These are phyloP conservation scores for Zygotorulaspora chibaensis DNA, from an alignment of 805 yeast genomes.

Conservation along the genomic window DNA sequence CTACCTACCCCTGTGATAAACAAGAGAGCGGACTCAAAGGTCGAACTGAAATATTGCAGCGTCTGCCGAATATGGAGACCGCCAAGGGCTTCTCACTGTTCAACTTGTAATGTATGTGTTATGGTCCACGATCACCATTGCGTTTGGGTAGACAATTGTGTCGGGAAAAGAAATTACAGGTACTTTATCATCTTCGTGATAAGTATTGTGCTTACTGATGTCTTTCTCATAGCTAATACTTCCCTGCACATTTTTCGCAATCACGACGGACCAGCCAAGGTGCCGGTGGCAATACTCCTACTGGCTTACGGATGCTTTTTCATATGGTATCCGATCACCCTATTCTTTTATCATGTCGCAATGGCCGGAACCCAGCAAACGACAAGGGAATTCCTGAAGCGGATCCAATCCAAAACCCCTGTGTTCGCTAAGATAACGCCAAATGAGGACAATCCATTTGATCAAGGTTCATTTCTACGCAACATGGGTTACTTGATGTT, in stretches of 20 bases:
- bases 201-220: slow-evolving; percentile 33
- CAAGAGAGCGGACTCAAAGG: slow-evolving; percentile 29
- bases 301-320: slow-evolving; percentile 45
- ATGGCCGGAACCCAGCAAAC: slow-evolving; percentile 57
- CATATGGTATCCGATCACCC: slow-evolving; percentile 51
- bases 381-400: slow-evolving; percentile 65
- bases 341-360: slow-evolving; percentile 51
- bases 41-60: slow-evolving; percentile 57
- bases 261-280: slow-evolving; percentile 7
- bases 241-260: slow-evolving; percentile 23
- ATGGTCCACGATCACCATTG: slow-evolving; percentile 67
- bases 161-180: slow-evolving; percentile 68
- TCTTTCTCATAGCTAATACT: slow-evolving; percentile 24
- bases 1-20: slow-evolving; percentile 40
- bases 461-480: slow-evolving; percentile 26
- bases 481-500: slow-evolving; percentile 36
- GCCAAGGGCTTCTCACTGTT: slow-evolving; percentile 72
- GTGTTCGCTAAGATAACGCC: slow-evolving; percentile 23
- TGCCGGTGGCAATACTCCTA: slow-evolving; percentile 48
- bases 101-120: slow-evolving; percentile 62
- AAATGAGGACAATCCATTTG: slow-evolving; percentile 37
- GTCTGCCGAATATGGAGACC: slow-evolving; percentile 74
- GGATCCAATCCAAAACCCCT: slow-evolving; percentile 38
- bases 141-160: slow-evolving; percentile 65
- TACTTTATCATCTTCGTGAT: slow-evolving; percentile 53